Percentiles rank a stretch among this genome's conserved stretches.
phyloP scores from a whole-genome alignment of 352 stramenopile genomes.

The Phytopythium ostracodes region DNA sequence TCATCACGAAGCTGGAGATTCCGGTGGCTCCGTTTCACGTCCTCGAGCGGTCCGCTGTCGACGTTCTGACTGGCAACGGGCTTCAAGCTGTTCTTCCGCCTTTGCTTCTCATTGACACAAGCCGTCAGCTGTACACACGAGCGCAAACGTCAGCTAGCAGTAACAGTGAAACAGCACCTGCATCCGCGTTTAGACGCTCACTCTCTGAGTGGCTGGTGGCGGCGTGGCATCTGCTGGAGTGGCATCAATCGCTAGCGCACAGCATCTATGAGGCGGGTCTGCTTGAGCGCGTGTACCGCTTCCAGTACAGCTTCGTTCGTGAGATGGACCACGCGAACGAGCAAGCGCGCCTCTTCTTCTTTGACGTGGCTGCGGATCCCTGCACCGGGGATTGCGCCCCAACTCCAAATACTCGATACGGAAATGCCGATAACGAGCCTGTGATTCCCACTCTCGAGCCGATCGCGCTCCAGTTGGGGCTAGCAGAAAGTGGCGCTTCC shows the following conservation, averaged over 20 bases:
- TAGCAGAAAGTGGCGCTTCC: neutral
- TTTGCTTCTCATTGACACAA: conserved; percentile 25
- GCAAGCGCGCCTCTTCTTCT: conserved; percentile 24
- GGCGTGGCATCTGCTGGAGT: conserved; percentile 26
- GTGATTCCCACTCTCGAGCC: conserved; percentile 16
- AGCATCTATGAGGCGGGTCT: conserved; percentile 38
- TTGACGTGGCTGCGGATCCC: neutral
- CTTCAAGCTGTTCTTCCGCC: conserved; percentile 33
- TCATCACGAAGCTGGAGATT: conserved; percentile 36
- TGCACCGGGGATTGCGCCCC: neutral
- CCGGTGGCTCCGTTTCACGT: conserved; percentile 15
- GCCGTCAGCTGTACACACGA: conserved; percentile 9
- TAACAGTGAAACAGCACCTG: neutral
- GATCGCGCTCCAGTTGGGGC: conserved; percentile 18
- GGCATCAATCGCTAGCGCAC: conserved; percentile 29
- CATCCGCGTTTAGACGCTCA: neutral
- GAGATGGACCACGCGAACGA: conserved; percentile 17
- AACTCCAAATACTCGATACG: neutral
- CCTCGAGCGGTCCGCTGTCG: conserved; percentile 23
- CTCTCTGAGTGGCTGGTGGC: conserved; percentile 14
- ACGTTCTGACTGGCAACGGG: conserved; percentile 22
- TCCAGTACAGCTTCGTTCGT: conserved; percentile 36
- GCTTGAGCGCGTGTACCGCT: conserved; percentile 35
- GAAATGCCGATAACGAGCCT: neutral
- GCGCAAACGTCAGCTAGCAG: neutral